Base-by-base conservation (phyloP, 1,284 basidiomycete species). In the Rhodotorula sp. region DNA sequence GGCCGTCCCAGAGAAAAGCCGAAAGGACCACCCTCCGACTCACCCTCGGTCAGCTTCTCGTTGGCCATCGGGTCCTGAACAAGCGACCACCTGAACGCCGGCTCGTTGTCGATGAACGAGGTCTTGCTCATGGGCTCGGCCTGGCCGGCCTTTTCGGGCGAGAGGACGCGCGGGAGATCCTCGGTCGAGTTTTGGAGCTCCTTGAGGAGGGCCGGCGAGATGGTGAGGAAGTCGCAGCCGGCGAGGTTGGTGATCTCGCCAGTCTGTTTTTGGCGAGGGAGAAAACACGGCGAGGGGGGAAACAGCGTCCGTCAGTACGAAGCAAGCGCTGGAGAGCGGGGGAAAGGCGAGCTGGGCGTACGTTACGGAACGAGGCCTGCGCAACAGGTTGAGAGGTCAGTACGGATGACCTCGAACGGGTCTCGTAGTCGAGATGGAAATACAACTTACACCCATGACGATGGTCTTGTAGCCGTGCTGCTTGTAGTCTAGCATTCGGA, bases 211-310 rank as follows among this genome's bases (percentile, higher is more conserved):
- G 87, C 81, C 74, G 95, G 95, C 21, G 95, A 85, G 80, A 98
- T 97, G 80, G 95, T 98, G 76, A 98, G 85, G 88, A 91, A 97
- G 85, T 98, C 95, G 77, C 95, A 91, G 79, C 95, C 95, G 73
- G 95, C 94, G 67, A 99, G 88, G 28, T 92, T 87, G 82, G 89
- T 91, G 85, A 99, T 97, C 85, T 98, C 95, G 79, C 92, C 95
- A 82, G 98, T 98, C 78, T 60, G 59, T 10, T 14, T 43, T 43
- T 7, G 34, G 34, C 34, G 34, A 34, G 34, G 34, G 34, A 6
- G 34, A 8, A 34, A 8, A 34, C 28, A 28, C 3, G 28, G 12
- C 8, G 38, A 43, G 12, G 7, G 16, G 43, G n/a, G 18, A 12
- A 23, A 23, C 3, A 28, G 45, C n/a, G 56, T 38, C 2, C 34